Evolutionary conservation across 2,329 filamentous ascomycete genomes (phyloP).

Genomic region (Cytospora leucostoma): DNA sequence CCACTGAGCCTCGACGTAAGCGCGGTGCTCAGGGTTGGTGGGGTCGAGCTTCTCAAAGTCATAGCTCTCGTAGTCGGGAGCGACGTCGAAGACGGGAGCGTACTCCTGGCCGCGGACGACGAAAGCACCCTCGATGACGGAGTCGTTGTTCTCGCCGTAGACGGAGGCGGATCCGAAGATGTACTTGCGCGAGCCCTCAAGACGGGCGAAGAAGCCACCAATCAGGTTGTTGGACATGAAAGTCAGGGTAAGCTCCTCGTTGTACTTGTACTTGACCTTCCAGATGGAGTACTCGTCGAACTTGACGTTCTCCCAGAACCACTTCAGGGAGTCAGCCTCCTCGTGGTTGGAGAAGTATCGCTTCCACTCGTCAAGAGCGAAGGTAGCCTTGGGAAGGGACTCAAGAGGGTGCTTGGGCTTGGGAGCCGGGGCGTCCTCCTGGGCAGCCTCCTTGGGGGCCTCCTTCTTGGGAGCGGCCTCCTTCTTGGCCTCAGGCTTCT

Average conservation of each 20-base stretch:
- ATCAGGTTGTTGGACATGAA: slow-evolving; percentile 99
- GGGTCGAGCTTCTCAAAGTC: slow-evolving; percentile 94
- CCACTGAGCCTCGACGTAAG: slow-evolving; percentile 87
- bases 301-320: slow-evolving; percentile 97
- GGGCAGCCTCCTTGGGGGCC: slow-evolving; percentile 44
- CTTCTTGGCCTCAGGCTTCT: slow-evolving; percentile 76
- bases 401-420: slow-evolving; percentile 98
- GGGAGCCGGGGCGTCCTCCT: slow-evolving; percentile 61
- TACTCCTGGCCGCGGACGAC: slow-evolving; percentile 90
- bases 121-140: slow-evolving; percentile 89
- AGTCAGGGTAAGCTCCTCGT: slow-evolving; percentile 91
- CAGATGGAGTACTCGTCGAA: slow-evolving; percentile 95
- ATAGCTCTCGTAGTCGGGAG: slow-evolving; percentile 97
- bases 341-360: slow-evolving; percentile 98
- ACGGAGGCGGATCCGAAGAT: slow-evolving; percentile 90
- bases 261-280: slow-evolving; percentile 97
- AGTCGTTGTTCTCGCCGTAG: slow-evolving; percentile 86
- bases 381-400: slow-evolving; percentile 73
- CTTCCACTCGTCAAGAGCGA: slow-evolving; percentile 97
- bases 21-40: slow-evolving; percentile 78
- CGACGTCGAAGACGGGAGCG: slow-evolving; percentile 88
- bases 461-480: slow-evolving; percentile 51
- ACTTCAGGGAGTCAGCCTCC: slow-evolving; percentile 81
- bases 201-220: slow-evolving; percentile 95
- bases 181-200: slow-evolving; percentile 97